These are phyloP conservation scores for Plasmodium chabaudi DNA, from an alignment of 169 alveolate species.

Conservation along the genomic window DNA sequence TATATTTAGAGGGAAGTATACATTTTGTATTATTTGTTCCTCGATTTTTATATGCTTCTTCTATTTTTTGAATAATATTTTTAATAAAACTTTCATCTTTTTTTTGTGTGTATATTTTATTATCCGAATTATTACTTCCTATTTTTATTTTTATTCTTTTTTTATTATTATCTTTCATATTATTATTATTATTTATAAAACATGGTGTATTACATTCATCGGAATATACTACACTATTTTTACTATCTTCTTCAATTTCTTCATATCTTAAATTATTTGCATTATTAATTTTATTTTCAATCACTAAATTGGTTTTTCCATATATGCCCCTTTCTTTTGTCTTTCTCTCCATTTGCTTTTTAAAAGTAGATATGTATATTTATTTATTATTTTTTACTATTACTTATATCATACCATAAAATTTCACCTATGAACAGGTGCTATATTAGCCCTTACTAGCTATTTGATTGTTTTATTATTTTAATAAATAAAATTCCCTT, in stretches of 20 bases:
- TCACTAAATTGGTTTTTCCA: too few species aligned
- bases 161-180: conserved; percentile 2
- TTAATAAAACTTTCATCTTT: conserved; percentile 27
- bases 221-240: neutral
- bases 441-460: too few species aligned
- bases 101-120: neutral
- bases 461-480: too few species aligned
- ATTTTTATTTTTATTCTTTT: conserved; percentile 28
- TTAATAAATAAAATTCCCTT: too few species aligned
- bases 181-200: neutral
- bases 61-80: conserved; percentile 20
- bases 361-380: too few species aligned
- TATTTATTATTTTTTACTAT: too few species aligned
- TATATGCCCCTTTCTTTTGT: too few species aligned
- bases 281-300: too few species aligned
- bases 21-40: neutral
- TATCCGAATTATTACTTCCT: neutral
- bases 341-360: too few species aligned
- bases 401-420: too few species aligned
- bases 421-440: too few species aligned
- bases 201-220: conserved; percentile 29
- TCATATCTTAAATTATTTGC: neutral
- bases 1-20: neutral
- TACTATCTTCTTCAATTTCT: conserved; percentile 1
- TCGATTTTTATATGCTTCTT: conserved; percentile 30